These are phyloP conservation scores for Cyclotella baltica DNA, from an alignment of 108 stramenopile species.

Conservation along the genomic window DNA sequence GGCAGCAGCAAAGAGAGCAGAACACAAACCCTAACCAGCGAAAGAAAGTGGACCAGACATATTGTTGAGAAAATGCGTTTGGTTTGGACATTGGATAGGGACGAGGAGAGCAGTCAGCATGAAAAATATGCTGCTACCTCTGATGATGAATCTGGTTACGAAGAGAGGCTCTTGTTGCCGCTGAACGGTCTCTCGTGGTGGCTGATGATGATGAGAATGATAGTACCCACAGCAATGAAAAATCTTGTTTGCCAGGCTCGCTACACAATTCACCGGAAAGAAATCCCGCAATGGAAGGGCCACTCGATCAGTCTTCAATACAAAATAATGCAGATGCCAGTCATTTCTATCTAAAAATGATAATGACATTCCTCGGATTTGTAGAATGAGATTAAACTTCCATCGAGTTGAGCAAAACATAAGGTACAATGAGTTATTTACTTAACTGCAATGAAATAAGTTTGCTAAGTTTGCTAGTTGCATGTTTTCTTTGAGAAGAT, in stretches of 20 bases:
- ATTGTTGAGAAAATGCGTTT: conserved; percentile 25
- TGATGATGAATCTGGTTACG: conserved; percentile 20
- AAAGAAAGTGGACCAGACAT: conserved; percentile 10
- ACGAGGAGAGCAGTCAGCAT: conserved; percentile 20
- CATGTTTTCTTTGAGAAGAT: too few relatives aligned
- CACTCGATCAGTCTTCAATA: neutral
- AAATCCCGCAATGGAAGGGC: neutral
- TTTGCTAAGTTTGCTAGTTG: too few relatives aligned
- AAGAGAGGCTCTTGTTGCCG: conserved; percentile 5
- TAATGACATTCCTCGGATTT: conserved; percentile 31
- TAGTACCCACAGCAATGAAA: conserved; percentile 3
- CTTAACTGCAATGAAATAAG: too few relatives aligned
- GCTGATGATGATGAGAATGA: conserved; percentile 19
- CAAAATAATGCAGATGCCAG: neutral
- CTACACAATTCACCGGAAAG: conserved; percentile 19
- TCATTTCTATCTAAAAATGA: conserved; percentile 4
- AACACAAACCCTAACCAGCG: neutral
- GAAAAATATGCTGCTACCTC: neutral
- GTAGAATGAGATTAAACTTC: too few relatives aligned
- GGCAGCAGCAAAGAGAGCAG: neutral
- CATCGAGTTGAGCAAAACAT: too few relatives aligned
- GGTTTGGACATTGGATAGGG: conserved; percentile 22
- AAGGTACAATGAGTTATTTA: too few relatives aligned
- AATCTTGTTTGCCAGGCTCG: conserved; percentile 20
- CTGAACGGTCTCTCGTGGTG: neutral